These are phyloP conservation scores for Chiua virens DNA, from an alignment of 768 basidiomycete genomes.

Conservation along the genomic window DNA sequence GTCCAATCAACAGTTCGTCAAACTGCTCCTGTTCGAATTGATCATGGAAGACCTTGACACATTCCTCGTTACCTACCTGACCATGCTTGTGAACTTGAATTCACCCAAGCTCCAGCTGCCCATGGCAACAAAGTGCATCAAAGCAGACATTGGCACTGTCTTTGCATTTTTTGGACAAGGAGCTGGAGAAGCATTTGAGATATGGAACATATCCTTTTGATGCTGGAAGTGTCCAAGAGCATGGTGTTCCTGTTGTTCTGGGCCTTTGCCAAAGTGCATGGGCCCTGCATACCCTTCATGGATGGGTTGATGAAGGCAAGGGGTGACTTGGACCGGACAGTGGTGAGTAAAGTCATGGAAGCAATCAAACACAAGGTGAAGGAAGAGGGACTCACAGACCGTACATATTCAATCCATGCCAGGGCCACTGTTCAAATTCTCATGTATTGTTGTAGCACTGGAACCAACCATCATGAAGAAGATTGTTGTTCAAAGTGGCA, in stretches of 20 bases:
- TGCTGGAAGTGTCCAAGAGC: constrained; percentile 84
- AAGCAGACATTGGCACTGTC: constrained; percentile 73
- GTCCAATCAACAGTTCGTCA: constrained; percentile 87
- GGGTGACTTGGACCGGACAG: constrained; percentile 87
- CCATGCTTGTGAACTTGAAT: constrained; percentile 80
- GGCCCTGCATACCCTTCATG: constrained; percentile 89
- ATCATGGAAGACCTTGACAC: constrained; percentile 90
- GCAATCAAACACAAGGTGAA: constrained; percentile 90
- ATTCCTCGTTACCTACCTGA: constrained; percentile 89
- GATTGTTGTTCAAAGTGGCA: constrained; percentile 69
- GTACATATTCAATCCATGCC: constrained; percentile 47
- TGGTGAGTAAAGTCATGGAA: constrained; percentile 89
- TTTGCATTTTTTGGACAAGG: constrained; percentile 81
- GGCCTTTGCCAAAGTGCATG: constrained; percentile 90
- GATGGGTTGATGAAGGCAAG: constrained; percentile 88
- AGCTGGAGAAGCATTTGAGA: constrained; percentile 84
- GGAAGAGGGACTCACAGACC: constrained; percentile 81
- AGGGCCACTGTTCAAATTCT: not conserved
- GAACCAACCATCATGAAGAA: constrained; percentile 93
- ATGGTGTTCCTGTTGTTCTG: constrained; percentile 93
- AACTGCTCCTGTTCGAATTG: constrained; percentile 86
- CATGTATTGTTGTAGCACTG: constrained; percentile 48
- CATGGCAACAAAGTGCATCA: constrained; percentile 75
- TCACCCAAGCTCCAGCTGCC: constrained; percentile 87
- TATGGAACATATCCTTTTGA: constrained; percentile 80